phyloP scores from a whole-genome alignment of 495 filamentous ascomycete species.

The Jackrogersella multiformis region DNA sequence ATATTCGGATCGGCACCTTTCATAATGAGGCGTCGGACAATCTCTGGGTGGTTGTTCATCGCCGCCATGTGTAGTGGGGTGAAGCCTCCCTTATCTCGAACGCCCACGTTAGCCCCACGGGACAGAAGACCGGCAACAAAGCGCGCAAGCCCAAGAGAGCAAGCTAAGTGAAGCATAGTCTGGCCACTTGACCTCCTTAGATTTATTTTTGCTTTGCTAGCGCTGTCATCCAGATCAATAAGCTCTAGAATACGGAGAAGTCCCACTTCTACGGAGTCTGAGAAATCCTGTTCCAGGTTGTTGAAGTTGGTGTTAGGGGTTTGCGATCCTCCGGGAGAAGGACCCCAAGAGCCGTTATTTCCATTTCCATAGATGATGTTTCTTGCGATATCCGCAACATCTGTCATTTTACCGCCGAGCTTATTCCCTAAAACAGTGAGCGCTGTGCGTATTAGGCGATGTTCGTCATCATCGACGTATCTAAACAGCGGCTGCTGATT shows the following conservation, averaged over 20 bases:
- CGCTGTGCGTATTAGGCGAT: conserved; percentile 72
- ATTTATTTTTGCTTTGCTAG: conserved; percentile 71
- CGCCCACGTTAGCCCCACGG: conserved; percentile 79
- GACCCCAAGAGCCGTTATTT: conserved; percentile 38
- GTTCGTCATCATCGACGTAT: conserved; percentile 82
- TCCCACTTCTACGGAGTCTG: conserved; percentile 66
- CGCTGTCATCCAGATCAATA: conserved; percentile 79
- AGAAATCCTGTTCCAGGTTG: conserved; percentile 39
- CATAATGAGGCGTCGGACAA: conserved; percentile 76
- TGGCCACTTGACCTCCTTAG: conserved; percentile 72
- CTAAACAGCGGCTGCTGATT: conserved; percentile 62
- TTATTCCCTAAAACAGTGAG: conserved; percentile 66
- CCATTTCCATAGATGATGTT: conserved; percentile 57
- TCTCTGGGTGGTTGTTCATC: conserved; percentile 77
- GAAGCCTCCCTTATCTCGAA: conserved; percentile 81
- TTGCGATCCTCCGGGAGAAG: conserved; percentile 31
- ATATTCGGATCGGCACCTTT: conserved; percentile 76
- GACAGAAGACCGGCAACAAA: conserved; percentile 84
- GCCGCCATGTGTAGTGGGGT: conserved; percentile 86
- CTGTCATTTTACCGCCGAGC: conserved; percentile 61
- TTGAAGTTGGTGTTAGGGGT: conserved; percentile 40
- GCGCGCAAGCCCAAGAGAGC: conserved; percentile 75
- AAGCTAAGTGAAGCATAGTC: conserved; percentile 84
- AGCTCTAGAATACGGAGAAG: conserved; percentile 79
- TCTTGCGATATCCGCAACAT: conserved; percentile 62